Conservation (phyloP, 164 flowering plant species). For the Stephania japonica region DNA sequence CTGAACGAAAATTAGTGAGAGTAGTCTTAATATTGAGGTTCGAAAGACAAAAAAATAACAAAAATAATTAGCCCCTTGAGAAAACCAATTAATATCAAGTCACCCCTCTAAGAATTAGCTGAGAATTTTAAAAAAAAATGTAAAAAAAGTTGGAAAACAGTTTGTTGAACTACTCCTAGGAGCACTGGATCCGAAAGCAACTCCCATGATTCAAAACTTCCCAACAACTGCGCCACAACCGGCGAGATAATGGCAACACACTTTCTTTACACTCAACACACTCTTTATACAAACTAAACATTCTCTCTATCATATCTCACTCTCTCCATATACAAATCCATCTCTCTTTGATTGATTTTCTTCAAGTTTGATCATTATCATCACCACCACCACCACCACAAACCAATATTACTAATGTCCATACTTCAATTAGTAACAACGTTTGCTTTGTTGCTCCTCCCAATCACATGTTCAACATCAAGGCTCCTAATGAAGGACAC, state of each 20-base stretch:
- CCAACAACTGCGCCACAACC: slow-evolving; percentile 8
- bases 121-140: too few relatives aligned
- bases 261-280: background rate
- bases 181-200: background rate
- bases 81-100: too few relatives aligned
- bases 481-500: slow-evolving; percentile 9
- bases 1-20: too few relatives aligned
- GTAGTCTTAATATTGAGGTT: too few relatives aligned
- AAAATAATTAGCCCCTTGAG: too few relatives aligned
- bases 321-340: background rate
- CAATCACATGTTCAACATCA: slow-evolving; percentile 25
- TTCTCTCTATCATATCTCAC: background rate
- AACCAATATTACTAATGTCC: background rate
- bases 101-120: too few relatives aligned
- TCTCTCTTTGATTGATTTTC: background rate
- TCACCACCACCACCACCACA: too few relatives aligned
- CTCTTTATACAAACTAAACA: background rate
- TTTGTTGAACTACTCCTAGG: background rate
- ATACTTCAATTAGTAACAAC: background rate
- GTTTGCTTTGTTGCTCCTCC: background rate
- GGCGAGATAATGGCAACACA: slow-evolving; percentile 9
- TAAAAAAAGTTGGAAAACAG: background rate
- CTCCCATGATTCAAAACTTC: slow-evolving; percentile 1
- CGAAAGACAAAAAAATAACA: too few relatives aligned
- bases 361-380: background rate